Evolutionary conservation across 176 grass and related monocot species (phyloP), one percentile per base, ranked within the genome.

Genomic region (Carex kokanica): DNA sequence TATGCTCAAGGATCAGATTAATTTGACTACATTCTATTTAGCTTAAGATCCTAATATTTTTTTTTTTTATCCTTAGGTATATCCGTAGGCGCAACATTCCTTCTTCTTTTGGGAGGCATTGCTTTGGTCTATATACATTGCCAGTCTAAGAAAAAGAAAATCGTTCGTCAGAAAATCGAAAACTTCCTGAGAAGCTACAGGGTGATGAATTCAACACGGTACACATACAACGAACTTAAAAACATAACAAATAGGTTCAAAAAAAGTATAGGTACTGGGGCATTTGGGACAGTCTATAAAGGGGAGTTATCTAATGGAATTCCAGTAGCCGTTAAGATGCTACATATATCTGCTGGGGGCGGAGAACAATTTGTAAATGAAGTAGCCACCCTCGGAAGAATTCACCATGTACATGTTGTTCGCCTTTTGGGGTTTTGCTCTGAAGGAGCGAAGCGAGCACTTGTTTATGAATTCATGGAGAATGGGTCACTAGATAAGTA

Each of bases 401-500:
- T 85, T 57, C 89, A 82, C 1, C 91, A 92, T 84, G 74, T 92
- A 17, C 89, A 92, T 38, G 69, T 92, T 12, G 88, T 92, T 3
- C 63, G 20, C 13, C 55, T 92, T 17, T 32, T 90, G 0, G 91
- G 91, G 12, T 92, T 92, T 79, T 92, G 79, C 32, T 54, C 87
- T 43, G 47, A 92, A 52, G 87, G 83, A 41, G 36, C 69, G 12
- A 86, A 86, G 58, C 47, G 83, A 27, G 92, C 92, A 32, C 85
- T 94, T 65, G 52, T 94, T 49, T 94, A 91, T 2, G 92, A 94
- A 17, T 94, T 83, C 52, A 94, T 94, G 87, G 17, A 58, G 5
- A 91, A 84, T 84, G 89, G 92, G 32, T 94, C 89, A 3, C 8
- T 91, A 29, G 92, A 89, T 1, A 91, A 89, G 73, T 91, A 91